These are phyloP conservation scores for Salvia hispanica DNA, from an alignment of 257 asterid species.

Conservation along the genomic window DNA sequence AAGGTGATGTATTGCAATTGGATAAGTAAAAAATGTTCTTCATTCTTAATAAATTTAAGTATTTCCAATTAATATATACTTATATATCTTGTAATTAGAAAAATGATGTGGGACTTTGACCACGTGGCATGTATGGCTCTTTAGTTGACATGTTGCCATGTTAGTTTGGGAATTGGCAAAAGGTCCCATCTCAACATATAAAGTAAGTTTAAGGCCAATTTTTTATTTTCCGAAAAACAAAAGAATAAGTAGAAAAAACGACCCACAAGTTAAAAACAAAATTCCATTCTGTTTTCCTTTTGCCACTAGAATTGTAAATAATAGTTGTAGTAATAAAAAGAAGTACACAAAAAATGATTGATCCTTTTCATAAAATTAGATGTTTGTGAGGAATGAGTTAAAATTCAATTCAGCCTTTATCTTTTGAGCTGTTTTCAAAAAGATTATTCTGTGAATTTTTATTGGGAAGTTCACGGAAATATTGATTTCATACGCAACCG, in stretches of 20 bases:
- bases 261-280: constrained; percentile 9
- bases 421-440: constrained; percentile 9
- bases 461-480: background rate
- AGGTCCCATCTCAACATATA: constrained; percentile 42
- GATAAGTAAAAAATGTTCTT: no score
- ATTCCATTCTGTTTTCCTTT: background rate
- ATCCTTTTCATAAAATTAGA: background rate
- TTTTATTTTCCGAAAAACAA: background rate
- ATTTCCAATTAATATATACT: no score
- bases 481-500: background rate
- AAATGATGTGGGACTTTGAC: constrained; percentile 22
- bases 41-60: no score
- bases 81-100: background rate
- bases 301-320: background rate
- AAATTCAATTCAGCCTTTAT: background rate
- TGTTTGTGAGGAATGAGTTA: background rate
- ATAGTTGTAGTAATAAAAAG: background rate
- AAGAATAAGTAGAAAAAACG: background rate
- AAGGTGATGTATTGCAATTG: no score
- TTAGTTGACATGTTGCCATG: constrained; percentile 45
- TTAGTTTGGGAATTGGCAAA: constrained; percentile 41
- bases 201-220: constrained; percentile 29
- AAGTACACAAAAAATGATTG: background rate
- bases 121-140: constrained; percentile 59
- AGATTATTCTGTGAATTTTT: background rate